Percentiles rank a stretch among this genome's conserved stretches.
Evolutionary conservation across 139 green algal genomes (phyloP).

Genomic region (Zygnema cylindricum): DNA sequence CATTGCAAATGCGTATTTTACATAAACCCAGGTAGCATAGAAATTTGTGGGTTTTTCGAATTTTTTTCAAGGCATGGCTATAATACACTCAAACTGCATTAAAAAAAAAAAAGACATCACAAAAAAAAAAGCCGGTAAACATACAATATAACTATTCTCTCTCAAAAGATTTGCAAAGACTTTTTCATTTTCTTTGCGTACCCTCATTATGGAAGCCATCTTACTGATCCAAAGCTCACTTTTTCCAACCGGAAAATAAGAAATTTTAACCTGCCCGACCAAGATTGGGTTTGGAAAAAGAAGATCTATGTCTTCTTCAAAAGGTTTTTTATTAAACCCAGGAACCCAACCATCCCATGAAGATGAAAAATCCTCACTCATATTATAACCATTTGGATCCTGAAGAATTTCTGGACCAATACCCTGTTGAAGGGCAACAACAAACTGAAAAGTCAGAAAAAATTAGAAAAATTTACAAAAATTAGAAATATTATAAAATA

Average conservation of each 20-base stretch:
- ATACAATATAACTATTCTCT: too few species aligned
- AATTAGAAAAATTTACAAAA: constrained; percentile 7
- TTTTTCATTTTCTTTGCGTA: too few species aligned
- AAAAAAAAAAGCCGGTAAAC: too few species aligned
- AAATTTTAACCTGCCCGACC: neutral
- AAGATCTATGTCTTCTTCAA: neutral
- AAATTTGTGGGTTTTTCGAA: too few species aligned
- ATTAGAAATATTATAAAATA: neutral
- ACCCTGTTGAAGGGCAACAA: neutral
- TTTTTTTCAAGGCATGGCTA: too few species aligned
- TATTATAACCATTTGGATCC: neutral
- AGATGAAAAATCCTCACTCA: neutral
- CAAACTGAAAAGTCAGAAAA: neutral
- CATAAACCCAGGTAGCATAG: too few species aligned
- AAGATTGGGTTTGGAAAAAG: neutral
- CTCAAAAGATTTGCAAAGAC: too few species aligned
- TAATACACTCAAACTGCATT: too few species aligned
- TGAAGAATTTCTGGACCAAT: constrained; percentile 15
- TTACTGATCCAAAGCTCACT: neutral
- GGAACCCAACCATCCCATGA: neutral
- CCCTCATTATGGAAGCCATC: neutral
- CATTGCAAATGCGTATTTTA: too few species aligned
- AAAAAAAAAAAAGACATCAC: too few species aligned
- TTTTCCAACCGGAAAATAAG: neutral
- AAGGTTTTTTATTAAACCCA: neutral